Conservation (phyloP, 108 stramenopile genomes). For the Nannochloropsis salina region DNA sequence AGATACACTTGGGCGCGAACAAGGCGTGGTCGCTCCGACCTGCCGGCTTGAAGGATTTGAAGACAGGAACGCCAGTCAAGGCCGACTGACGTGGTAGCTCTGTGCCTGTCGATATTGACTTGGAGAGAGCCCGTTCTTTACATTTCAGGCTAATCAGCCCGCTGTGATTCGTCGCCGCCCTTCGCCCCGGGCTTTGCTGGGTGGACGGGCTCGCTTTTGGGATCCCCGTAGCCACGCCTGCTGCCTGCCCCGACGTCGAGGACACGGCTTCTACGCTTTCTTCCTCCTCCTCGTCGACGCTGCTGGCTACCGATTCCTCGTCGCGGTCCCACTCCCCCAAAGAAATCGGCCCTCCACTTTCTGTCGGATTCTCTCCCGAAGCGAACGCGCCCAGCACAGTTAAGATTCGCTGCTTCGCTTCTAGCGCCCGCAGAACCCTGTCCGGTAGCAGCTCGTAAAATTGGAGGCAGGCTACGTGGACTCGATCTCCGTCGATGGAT, state of each 20-base stretch:
- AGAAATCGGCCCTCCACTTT: background rate
- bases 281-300: background rate
- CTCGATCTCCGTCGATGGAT: constrained; percentile 48
- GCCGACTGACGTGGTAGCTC: background rate
- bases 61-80: too few species aligned
- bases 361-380: background rate
- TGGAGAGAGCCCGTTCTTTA: background rate
- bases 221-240: background rate
- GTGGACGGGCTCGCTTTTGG: background rate
- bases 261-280: background rate
- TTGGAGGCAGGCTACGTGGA: constrained; percentile 51
- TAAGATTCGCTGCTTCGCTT: background rate
- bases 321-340: background rate
- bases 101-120: background rate
- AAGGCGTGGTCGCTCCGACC: constrained; percentile 20
- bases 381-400: background rate
- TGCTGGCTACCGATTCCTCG: background rate
- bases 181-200: background rate
- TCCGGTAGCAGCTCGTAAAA: constrained; percentile 49
- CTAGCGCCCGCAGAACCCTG: background rate
- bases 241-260: background rate
- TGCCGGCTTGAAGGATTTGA: background rate
- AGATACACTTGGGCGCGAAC: constrained; percentile 54
- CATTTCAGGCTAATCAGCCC: background rate
- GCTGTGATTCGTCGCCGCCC: background rate